Percentiles rank a stretch among this genome's conserved stretches.
phyloP scores from a whole-genome alignment of 2,329 filamentous ascomycete genomes.

The Cadophora sp. region DNA sequence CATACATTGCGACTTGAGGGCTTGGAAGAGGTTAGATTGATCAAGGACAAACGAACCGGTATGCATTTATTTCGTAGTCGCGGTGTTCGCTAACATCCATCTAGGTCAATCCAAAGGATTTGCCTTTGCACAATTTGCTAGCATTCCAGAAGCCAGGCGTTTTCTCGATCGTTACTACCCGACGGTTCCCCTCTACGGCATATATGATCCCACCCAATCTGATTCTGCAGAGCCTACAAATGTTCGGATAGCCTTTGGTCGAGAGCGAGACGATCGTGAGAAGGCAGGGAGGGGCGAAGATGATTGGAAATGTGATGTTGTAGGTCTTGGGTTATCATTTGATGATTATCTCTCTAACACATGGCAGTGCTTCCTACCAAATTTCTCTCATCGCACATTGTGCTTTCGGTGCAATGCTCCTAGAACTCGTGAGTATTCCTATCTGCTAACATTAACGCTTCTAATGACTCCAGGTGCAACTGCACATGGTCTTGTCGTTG shows the following conservation, averaged over 20 bases:
- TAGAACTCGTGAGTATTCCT: conserved; percentile 53
- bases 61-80: conserved; percentile 28
- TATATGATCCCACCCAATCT: conserved; percentile 48
- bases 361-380: conserved; percentile 58
- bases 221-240: conserved; percentile 49
- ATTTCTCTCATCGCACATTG: conserved; percentile 60
- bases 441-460: conserved; percentile 14
- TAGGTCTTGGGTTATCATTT: conserved; percentile 40
- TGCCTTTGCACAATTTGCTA: conserved; percentile 61
- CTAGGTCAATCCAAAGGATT: conserved; percentile 60
- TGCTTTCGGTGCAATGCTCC: conserved; percentile 66
- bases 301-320: conserved; percentile 63
- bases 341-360: conserved; percentile 25
- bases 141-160: conserved; percentile 54
- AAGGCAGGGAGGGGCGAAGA: conserved; percentile 53
- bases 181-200: conserved; percentile 54
- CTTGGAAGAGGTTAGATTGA: conserved; percentile 63
- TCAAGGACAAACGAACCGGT: conserved; percentile 65
- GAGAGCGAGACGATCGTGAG: conserved; percentile 57
- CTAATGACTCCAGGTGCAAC: conserved; percentile 43
- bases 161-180: conserved; percentile 61
- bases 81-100: conserved; percentile 18
- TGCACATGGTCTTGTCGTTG: conserved; percentile 43
- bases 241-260: conserved; percentile 56
- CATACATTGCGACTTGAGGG: conserved; percentile 56